Evolutionary conservation across 2,329 filamentous ascomycete genomes (phyloP).

Genomic region (Colletotrichum siamense): DNA sequence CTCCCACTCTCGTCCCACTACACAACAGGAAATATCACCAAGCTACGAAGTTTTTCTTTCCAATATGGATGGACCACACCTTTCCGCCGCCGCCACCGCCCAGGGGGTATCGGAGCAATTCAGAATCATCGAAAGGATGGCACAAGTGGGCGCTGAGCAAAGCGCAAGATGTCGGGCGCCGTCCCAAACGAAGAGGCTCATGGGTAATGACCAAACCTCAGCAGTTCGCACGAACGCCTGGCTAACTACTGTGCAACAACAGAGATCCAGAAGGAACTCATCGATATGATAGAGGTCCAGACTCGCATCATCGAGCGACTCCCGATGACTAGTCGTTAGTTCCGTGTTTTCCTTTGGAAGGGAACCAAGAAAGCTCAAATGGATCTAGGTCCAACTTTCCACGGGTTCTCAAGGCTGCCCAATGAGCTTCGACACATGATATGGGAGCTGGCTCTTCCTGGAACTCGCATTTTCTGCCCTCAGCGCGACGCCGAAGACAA

Average conservation of each 20-base stretch:
- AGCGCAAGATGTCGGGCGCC: too few species aligned
- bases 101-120: neutral
- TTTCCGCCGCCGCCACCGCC: too few species aligned
- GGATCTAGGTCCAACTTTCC: neutral
- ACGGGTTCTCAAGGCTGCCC: neutral
- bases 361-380: neutral
- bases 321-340: too few species aligned
- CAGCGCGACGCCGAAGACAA: too few species aligned
- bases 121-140: neutral
- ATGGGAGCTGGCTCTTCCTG: neutral
- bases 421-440: neutral
- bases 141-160: too few species aligned
- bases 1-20: fast-evolving
- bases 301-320: too few species aligned
- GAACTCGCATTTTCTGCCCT: neutral
- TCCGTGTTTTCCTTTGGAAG: neutral
- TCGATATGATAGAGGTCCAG: neutral
- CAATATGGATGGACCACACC: neutral
- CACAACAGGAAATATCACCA: neutral
- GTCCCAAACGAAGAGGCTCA: neutral
- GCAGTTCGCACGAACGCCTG: neutral
- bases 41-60: neutral
- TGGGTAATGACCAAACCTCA: neutral
- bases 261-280: neutral
- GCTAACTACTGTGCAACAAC: neutral